Evolutionary conservation across 164 flowering plant species (phyloP).

Genomic region (Nymphaea thermarum): DNA sequence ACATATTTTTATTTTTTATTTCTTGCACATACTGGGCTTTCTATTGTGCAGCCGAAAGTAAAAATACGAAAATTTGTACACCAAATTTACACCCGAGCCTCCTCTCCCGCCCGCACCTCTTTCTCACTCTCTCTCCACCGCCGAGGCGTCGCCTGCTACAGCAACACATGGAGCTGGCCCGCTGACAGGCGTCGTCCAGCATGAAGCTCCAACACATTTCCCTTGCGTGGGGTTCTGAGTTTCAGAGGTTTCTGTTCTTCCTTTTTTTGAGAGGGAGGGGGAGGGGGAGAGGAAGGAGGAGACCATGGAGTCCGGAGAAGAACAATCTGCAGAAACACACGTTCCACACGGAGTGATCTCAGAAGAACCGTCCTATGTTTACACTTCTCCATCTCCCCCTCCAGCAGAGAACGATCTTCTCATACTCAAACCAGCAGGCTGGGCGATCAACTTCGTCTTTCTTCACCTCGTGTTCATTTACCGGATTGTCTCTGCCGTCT

Average conservation of each 20-base stretch:
- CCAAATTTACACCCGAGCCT: no score
- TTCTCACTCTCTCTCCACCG: no score
- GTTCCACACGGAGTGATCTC: background rate
- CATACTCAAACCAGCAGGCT: conserved; percentile 16
- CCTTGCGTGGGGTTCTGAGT: background rate
- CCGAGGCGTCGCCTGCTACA: background rate
- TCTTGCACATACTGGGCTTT: no score
- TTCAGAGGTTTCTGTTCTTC: background rate
- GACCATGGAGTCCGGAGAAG: background rate
- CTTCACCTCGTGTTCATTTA: conserved; percentile 21
- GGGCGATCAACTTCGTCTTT: conserved; percentile 18
- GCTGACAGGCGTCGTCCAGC: background rate
- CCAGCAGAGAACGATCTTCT: conserved; percentile 8
- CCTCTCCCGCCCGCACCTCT: no score
- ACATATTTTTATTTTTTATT: no score
- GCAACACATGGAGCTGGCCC: background rate
- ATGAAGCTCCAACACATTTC: background rate
- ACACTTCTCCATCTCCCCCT: background rate
- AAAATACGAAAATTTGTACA: no score
- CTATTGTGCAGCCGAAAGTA: no score
- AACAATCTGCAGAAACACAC: background rate
- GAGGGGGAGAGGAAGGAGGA: background rate
- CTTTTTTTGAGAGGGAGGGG: background rate
- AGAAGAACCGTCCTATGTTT: no score
- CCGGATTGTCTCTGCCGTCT: conserved; percentile 12